These are phyloP conservation scores for Coprinopsis strossmayeri DNA, from an alignment of 768 basidiomycete species.

Conservation along the genomic window DNA sequence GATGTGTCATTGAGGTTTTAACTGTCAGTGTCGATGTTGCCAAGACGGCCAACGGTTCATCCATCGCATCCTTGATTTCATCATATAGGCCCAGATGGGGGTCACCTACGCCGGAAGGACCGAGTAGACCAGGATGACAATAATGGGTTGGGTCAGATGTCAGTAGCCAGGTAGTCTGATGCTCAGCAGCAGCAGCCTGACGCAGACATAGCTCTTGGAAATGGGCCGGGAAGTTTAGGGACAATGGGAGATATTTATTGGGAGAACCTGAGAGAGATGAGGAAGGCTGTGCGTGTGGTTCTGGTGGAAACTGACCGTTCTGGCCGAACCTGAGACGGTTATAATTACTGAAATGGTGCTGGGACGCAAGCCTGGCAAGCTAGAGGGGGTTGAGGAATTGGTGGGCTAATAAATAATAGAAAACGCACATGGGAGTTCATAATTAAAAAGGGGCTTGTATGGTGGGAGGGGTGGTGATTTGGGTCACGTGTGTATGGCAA, in stretches of 20 bases:
- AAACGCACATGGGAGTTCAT: no score
- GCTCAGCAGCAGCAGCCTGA: slow-evolving; percentile 34
- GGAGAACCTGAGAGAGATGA: slow-evolving; percentile 40
- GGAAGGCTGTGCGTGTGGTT: slow-evolving; percentile 4
- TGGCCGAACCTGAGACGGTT: slow-evolving; percentile 60
- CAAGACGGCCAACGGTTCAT: slow-evolving; percentile 27
- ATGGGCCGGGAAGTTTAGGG: slow-evolving; percentile 54
- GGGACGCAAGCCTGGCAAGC: slow-evolving; percentile 59
- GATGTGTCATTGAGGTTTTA: slow-evolving; percentile 77
- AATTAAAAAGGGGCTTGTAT: no score
- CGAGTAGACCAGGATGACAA: slow-evolving; percentile 20
- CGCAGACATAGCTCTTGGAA: slow-evolving; percentile 45
- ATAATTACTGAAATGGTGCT: slow-evolving; percentile 70
- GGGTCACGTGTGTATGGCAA: neutral
- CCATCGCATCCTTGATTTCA: slow-evolving; percentile 49
- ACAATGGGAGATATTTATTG: slow-evolving; percentile 53
- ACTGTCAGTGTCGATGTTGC: slow-evolving; percentile 18
- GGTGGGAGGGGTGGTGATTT: no score
- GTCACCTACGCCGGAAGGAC: slow-evolving; percentile 20
- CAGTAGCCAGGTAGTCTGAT: slow-evolving; percentile 15
- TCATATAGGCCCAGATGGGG: slow-evolving; percentile 29
- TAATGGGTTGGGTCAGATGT: slow-evolving; percentile 7
- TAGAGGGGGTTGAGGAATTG: no score
- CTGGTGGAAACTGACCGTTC: slow-evolving; percentile 20
- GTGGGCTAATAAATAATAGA: no score